Base-by-base conservation (phyloP, 116 monocot genomes). In the Phalaenopsis hybrid region DNA sequence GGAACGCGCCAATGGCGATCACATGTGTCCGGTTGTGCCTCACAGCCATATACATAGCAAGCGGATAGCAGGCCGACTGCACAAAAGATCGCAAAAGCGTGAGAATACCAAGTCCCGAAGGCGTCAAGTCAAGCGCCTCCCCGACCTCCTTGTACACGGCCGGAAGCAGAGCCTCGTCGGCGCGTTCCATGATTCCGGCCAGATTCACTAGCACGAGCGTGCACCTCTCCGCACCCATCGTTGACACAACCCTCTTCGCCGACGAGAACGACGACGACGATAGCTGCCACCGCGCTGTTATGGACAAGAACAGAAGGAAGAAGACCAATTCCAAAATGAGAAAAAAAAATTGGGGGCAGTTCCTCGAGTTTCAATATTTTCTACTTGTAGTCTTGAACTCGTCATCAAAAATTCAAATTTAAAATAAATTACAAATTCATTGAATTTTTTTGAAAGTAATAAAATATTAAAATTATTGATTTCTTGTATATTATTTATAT, bases 111-210 rank as follows among this genome's bases (percentile, higher is more conserved):
- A 97, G 88, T 6, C 90, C 87, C 12, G 91, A 76, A 4, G 93
- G 97, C 5, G 85, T 75, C 9, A 89, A 82, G 82, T 88, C 83
- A 44, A 97, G 84, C 61, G 88, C 93, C 28, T 72, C 91, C 0
- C 97, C 90, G 25, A 97, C 92, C 85, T 97, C 97, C 59, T 86
- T 83, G 90, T 93, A 94, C 67, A 97, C 94, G 28, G 91, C 85
- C 75, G 97, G 95, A 21, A 97, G 88, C 67, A 97, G 87, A 55
- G 97, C 85, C 88, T 97, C 95, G 85, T 97, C 97, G 46, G 97
- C 94, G 16, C 88, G 78, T 85, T 97, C 97, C 97, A 97, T 97
- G 78, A 97, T 93, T 21, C 90, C 89, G 1, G 94, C 97, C 44
- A 94, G 73, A 84, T 94, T 97, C 70, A 94, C 90, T 78, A 97